Evolutionary conservation across 202 grass and related monocot species (phyloP), one percentile per base, ranked within the genome.

Genomic region (Saccharum hybrid): DNA sequence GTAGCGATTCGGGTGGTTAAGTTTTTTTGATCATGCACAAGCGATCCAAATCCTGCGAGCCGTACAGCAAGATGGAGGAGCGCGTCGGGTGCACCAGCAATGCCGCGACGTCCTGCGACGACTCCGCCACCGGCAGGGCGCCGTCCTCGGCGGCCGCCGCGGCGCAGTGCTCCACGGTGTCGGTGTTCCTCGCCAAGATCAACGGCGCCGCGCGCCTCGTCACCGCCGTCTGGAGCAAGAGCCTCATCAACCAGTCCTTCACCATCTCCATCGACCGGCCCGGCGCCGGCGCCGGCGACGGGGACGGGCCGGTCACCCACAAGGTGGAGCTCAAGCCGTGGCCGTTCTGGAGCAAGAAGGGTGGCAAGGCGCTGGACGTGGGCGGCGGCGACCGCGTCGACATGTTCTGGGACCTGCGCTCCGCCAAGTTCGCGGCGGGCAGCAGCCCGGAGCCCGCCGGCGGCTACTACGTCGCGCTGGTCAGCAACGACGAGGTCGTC

Each of bases 281-380:
- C 39, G 54, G 61, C 1, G 78, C 85, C 2, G 11, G 14, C 46
- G 14, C 7, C 12, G 46, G 43, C 45, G 83, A 19, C 51, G 84
- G 57, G 33, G 82, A 69, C 1, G 75, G 85, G 6, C 8, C 78
- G 43, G 79, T 76, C 18, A 84, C 80, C 68, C 90, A 88, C 87
- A 94, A 90, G 84, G 96, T 98, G 33, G 96, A 98, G 57, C 85
- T 98, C 10, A 98, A 98, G 80, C 93, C 93, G 7, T 98, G 96
- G 96, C 96, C 93, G 51, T 98, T 98, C 82, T 88, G 93, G 93
- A 91, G 96, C 84, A 94, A 91, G 81, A 98, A 94, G 87, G 96
- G 96, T 28, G 69, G 56, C 46, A 98, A 90, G 86, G 65, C 90
- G 40, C 69, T 89, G 30, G 93, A 95, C 30, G 56, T 92, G 41